These are phyloP conservation scores for Hemerocallis citrina DNA, from an alignment of 106 monocot genomes.

Conservation along the genomic window DNA sequence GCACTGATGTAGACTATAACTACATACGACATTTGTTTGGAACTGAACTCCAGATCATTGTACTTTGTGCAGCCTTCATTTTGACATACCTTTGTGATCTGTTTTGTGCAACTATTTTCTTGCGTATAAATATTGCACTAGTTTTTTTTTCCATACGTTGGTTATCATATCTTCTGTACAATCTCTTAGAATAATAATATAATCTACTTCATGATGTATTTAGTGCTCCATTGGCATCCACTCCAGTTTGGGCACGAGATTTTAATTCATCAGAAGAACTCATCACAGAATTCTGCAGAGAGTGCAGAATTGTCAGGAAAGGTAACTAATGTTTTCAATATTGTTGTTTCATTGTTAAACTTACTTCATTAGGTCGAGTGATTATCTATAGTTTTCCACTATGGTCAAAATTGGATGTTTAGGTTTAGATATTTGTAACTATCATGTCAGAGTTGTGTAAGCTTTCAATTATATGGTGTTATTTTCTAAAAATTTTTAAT, in stretches of 20 bases:
- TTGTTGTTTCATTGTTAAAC: background rate
- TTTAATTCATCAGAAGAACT: constrained; percentile 96
- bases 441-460: background rate
- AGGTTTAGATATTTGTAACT: background rate
- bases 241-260: constrained; percentile 93
- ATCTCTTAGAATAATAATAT: background rate
- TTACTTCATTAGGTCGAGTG: background rate
- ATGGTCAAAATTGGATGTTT: background rate
- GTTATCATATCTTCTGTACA: background rate
- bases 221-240: constrained; percentile 87
- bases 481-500: too few species aligned
- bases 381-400: background rate
- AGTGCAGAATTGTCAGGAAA: constrained; percentile 98
- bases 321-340: constrained; percentile 39
- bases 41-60: background rate
- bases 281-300: constrained; percentile 96
- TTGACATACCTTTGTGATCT: background rate
- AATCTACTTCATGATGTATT: background rate
- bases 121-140: background rate
- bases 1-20: background rate
- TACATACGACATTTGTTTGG: background rate
- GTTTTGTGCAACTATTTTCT: background rate
- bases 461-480: too few species aligned
- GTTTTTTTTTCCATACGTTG: background rate
- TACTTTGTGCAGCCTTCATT: background rate